phyloP scores from a whole-genome alignment of 2,329 filamentous ascomycete genomes.

The Alternaria hordeiaustralica region DNA sequence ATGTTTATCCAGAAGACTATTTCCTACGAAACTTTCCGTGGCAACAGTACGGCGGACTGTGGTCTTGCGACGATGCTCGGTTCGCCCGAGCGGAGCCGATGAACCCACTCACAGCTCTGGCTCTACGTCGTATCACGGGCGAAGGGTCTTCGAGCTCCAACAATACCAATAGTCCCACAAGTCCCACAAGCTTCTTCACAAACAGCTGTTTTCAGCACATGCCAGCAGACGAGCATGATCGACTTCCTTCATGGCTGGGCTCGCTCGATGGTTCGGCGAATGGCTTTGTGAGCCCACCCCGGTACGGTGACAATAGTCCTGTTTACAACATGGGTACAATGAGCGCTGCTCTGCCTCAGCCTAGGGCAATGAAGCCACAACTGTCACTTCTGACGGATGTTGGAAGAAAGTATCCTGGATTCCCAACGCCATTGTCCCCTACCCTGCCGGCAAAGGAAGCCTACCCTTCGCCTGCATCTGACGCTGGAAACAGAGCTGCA shows the following conservation, averaged over 20 bases:
- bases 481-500: slow-evolving; percentile 12
- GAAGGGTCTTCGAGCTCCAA: slow-evolving; percentile 28
- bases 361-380: slow-evolving; percentile 10
- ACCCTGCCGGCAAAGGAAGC: slow-evolving; percentile 33
- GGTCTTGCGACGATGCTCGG: slow-evolving; percentile 47
- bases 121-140: slow-evolving; percentile 39
- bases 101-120: slow-evolving; percentile 30
- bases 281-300: slow-evolving; percentile 1
- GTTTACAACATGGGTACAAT: slow-evolving; percentile 28
- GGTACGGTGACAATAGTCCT: slow-evolving; percentile 6
- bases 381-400: slow-evolving; percentile 38
- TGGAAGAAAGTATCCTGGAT: slow-evolving; percentile 40
- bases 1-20: slow-evolving; percentile 48
- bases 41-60: slow-evolving; percentile 48
- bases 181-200: slow-evolving; percentile 21
- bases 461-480: slow-evolving; percentile 38
- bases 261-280: slow-evolving; percentile 21
- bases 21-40: slow-evolving; percentile 49
- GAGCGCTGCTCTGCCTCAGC: slow-evolving; percentile 5
- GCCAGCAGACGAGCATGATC: not conserved
- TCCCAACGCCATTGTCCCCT: slow-evolving; percentile 41
- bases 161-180: slow-evolving; percentile 20
- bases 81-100: slow-evolving; percentile 41
- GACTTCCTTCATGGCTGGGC: slow-evolving; percentile 15
- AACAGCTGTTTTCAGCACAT: slow-evolving; percentile 18